Base-by-base conservation (phyloP, 805 yeast genomes). In the Candida takata region DNA sequence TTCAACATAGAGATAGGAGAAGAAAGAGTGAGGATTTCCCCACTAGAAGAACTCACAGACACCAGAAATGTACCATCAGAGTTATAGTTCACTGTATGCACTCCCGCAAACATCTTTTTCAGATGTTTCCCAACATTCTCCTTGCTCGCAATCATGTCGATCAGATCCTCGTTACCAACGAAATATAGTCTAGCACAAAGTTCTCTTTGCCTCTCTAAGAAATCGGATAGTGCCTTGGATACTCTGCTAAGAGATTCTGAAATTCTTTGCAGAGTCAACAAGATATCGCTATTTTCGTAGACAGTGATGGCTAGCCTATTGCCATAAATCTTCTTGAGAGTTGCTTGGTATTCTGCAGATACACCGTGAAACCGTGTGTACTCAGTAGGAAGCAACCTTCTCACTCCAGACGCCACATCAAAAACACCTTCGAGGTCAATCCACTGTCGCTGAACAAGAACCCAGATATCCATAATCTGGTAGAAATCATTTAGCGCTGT, bases 361-460 rank as follows among this genome's bases (percentile, higher is more conserved):
- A 81, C 59, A 33, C 70, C 74, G 16, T 65, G 67, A 52, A 84
- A 88, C 29, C 94, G 62, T 0, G 79, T 52, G 0, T 80, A 64
- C 47, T 87, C 96, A 4, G 72, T 50, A 0, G 94, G 92, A 9
- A 88, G 61, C 2, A 84, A 55, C n/a, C 60, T 64, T 38, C 67
- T 64, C 14, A 87, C 70, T 26, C 80, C 86, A 3, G 65, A 64
- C 29, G 70, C 72, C 1, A 67, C 61, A 5, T 74, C 78, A 49
- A 90, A 81, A 0, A 86, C 75, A 3, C 95, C 95, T 43, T 76
- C 79, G 16, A 88, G 63, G 52, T 90, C 86, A 2, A 84, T 73
- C 95, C 95, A 88, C 48, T 80, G 84, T n/a, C 80, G 64, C 55
- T 90, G 97, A 2, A 78, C 83, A 24, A 85, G 95, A 19, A 82